Evolutionary conservation across 495 filamentous ascomycete genomes (phyloP).

Genomic region (Pyronema omphalodes): DNA sequence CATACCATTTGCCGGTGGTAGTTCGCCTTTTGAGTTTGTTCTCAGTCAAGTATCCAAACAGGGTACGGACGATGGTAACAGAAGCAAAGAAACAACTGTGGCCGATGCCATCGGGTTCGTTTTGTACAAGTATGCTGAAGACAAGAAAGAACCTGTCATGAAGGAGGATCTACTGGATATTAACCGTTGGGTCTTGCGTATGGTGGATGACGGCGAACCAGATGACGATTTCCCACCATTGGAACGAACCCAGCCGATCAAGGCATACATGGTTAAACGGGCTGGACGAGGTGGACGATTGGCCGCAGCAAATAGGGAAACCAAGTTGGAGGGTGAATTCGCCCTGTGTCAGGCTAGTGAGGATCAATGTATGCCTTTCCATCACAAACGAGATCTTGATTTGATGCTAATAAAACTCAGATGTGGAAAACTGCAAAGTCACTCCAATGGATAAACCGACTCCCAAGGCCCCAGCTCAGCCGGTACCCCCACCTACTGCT

Average conservation of each 20-base stretch:
- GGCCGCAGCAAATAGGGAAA: slow-evolving; percentile 44
- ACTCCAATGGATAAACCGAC: slow-evolving; percentile 20
- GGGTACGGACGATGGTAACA: slow-evolving; percentile 35
- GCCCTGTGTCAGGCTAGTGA: slow-evolving; percentile 68
- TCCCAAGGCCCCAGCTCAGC: slow-evolving; percentile 31
- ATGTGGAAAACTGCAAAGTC: slow-evolving; percentile 16
- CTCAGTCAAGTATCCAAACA: slow-evolving; percentile 59
- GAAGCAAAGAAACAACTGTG: slow-evolving; percentile 52
- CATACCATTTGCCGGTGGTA: slow-evolving; percentile 50
- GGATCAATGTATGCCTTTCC: slow-evolving; percentile 33
- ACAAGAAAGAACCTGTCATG: slow-evolving; percentile 55
- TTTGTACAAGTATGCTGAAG: slow-evolving; percentile 72
- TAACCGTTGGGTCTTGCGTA: slow-evolving; percentile 79
- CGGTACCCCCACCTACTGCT: slow-evolving; percentile 27
- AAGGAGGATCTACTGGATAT: slow-evolving; percentile 54
- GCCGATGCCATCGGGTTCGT: slow-evolving; percentile 79
- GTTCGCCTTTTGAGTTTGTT: slow-evolving; percentile 46
- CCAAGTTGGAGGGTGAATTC: slow-evolving; percentile 85
- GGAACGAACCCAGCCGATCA: slow-evolving; percentile 56
- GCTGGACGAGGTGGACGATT: slow-evolving; percentile 33
- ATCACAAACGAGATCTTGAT: background rate
- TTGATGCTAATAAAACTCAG: background rate
- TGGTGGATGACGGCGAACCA: slow-evolving; percentile 91
- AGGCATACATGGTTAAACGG: slow-evolving; percentile 81
- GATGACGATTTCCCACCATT: slow-evolving; percentile 90